These are phyloP conservation scores for Seiridium unicorne DNA, from an alignment of 2,329 filamentous ascomycete species.

Conservation along the genomic window DNA sequence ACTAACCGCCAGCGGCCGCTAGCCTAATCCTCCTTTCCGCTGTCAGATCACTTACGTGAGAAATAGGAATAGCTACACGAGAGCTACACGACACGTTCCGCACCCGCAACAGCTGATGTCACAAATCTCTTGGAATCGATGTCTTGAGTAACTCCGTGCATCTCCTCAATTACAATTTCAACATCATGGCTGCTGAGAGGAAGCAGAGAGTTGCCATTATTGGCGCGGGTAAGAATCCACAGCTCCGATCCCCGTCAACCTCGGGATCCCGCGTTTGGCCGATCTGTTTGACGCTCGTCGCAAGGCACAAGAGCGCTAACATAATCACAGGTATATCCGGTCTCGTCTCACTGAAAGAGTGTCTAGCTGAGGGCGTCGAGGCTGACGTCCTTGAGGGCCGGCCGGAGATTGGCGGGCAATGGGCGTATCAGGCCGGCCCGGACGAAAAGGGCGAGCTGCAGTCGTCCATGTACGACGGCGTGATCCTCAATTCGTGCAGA, in stretches of 20 bases:
- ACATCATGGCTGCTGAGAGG: background rate
- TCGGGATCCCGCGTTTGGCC: no score
- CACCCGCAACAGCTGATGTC: no score
- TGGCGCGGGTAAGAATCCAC: constrained; percentile 16
- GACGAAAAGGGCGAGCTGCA: constrained; percentile 22
- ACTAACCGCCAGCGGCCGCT: no score
- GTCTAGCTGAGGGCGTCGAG: constrained; percentile 31
- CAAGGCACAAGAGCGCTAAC: background rate
- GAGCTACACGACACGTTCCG: no score
- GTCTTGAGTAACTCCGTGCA: no score
- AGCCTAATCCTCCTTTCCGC: no score
- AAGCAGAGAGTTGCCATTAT: constrained; percentile 19
- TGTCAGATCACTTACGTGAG: no score
- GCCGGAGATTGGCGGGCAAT: constrained; percentile 34
- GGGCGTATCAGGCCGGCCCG: constrained; percentile 30
- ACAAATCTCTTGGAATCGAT: no score
- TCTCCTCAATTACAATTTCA: background rate
- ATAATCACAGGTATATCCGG: constrained; percentile 28
- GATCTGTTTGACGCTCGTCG: no score
- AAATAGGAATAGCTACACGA: no score
- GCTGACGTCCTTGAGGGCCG: constrained; percentile 33
- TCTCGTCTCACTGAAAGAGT: constrained; percentile 35
- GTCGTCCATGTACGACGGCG: constrained; percentile 33
- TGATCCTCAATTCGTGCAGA: constrained; percentile 34
- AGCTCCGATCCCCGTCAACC: background rate